Evolutionary conservation across 1,284 basidiomycete genomes (phyloP).

Genomic region (Boletus semigastroideus): DNA sequence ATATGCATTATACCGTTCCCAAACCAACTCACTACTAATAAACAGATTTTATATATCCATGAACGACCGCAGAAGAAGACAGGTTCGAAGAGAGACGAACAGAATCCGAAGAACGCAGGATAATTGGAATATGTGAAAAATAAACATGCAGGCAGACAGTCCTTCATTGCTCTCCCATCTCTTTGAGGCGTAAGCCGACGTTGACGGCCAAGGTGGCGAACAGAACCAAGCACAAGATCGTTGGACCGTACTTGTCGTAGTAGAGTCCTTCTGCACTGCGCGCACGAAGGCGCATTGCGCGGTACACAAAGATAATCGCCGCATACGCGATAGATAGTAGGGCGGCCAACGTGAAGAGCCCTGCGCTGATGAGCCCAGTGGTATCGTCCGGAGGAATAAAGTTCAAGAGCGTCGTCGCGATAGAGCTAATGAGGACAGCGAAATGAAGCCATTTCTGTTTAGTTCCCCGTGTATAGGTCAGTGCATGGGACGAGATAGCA

Average conservation of each 20-base stretch:
- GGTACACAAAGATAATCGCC: slow-evolving; percentile 85
- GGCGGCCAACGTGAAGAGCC: slow-evolving; percentile 86
- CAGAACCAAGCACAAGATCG: slow-evolving; percentile 69
- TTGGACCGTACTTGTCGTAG: slow-evolving; percentile 88
- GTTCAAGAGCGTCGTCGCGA: slow-evolving; percentile 90
- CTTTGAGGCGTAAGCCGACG: slow-evolving; percentile 58
- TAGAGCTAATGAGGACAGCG: slow-evolving; percentile 84
- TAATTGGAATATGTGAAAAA: neutral
- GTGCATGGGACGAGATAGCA: slow-evolving; percentile 2
- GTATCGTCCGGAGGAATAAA: slow-evolving; percentile 78
- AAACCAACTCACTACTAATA: slow-evolving; percentile 26
- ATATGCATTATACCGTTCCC: slow-evolving; percentile 22
- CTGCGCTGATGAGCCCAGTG: slow-evolving; percentile 80
- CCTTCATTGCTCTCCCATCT: slow-evolving; percentile 35
- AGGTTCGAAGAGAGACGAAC: neutral
- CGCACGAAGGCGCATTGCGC: slow-evolving; percentile 74
- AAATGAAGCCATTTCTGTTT: slow-evolving; percentile 91
- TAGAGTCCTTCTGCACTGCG: slow-evolving; percentile 80
- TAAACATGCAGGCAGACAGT: slow-evolving; percentile 1
- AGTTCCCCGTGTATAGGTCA: slow-evolving; percentile 7
- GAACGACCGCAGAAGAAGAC: neutral
- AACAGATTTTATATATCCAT: slow-evolving; percentile 14
- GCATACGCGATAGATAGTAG: slow-evolving; percentile 90
- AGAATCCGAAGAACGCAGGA: neutral
- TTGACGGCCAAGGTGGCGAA: slow-evolving; percentile 76